phyloP scores from a whole-genome alignment of 176 grass and related monocot genomes.

The Oryza glumipatula region DNA sequence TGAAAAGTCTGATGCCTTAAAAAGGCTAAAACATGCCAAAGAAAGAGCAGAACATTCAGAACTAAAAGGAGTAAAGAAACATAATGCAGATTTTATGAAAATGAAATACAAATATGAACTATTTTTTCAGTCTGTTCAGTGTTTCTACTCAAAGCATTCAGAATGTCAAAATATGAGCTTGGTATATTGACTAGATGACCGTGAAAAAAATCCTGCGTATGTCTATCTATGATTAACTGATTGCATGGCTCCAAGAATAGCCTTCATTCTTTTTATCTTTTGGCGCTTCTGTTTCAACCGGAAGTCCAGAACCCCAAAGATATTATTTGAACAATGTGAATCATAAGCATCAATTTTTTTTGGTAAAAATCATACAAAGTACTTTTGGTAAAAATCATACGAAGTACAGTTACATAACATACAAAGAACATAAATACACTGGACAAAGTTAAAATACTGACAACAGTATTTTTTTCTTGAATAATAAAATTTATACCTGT shows the following conservation, averaged over 20 bases:
- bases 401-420: background rate
- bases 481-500: slow-evolving; percentile 59
- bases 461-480: background rate
- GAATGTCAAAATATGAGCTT: background rate
- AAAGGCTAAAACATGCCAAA: background rate
- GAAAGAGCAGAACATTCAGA: background rate
- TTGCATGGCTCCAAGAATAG: too few species aligned
- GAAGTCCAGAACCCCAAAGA: background rate
- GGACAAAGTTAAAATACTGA: slow-evolving; percentile 6
- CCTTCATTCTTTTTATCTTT: background rate
- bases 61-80: background rate
- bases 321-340: background rate
- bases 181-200: too few species aligned
- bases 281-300: background rate
- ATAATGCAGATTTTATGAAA: background rate
- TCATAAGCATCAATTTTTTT: background rate
- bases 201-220: too few species aligned
- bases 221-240: too few species aligned
- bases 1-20: background rate
- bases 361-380: background rate
- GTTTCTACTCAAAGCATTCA: background rate
- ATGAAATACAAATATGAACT: background rate
- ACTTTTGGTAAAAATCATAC: background rate
- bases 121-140: too few species aligned
- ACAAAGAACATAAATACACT: slow-evolving; percentile 10